phyloP scores from a whole-genome alignment of 2,329 filamentous ascomycete species.

The Penicillium fuscoglaucum region DNA sequence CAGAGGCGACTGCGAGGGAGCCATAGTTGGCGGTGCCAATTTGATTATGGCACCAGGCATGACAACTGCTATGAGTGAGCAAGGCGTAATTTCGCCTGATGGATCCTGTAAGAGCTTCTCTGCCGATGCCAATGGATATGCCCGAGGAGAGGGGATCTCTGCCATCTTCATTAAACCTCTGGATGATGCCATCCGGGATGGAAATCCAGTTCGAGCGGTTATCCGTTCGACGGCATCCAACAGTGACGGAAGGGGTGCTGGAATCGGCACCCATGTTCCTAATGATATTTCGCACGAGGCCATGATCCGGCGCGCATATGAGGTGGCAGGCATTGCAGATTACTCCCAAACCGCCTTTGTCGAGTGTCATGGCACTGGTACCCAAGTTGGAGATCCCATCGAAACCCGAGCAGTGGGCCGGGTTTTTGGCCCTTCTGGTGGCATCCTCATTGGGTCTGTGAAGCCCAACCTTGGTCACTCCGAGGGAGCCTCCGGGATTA shows the following conservation, averaged over 20 bases:
- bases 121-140: slow-evolving; percentile 33
- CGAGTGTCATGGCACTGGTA: slow-evolving; percentile 34
- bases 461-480: slow-evolving; percentile 41
- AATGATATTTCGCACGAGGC: slow-evolving; percentile 2
- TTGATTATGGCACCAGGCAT: slow-evolving; percentile 33
- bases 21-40: slow-evolving; percentile 38
- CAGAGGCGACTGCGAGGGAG: slow-evolving; percentile 16
- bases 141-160: slow-evolving; percentile 32
- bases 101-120: slow-evolving; percentile 32
- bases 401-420: slow-evolving; percentile 27
- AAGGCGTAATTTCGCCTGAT: slow-evolving; percentile 36
- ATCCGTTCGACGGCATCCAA: not conserved
- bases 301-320: slow-evolving; percentile 4
- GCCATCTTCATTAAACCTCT: slow-evolving; percentile 32
- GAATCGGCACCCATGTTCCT: not conserved
- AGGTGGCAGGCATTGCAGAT: slow-evolving; percentile 4
- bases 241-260: not conserved
- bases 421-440: slow-evolving; percentile 19
- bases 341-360: slow-evolving; percentile 22
- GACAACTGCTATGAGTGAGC: slow-evolving; percentile 29
- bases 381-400: slow-evolving; percentile 31
- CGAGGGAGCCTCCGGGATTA: slow-evolving; percentile 57
- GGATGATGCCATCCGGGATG: not conserved
- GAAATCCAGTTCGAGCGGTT: slow-evolving; percentile 1
- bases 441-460: slow-evolving; percentile 12